Evolutionary conservation across 2,329 filamentous ascomycete genomes (phyloP).

Genomic region (Stagonosporopsis rhizophila): DNA sequence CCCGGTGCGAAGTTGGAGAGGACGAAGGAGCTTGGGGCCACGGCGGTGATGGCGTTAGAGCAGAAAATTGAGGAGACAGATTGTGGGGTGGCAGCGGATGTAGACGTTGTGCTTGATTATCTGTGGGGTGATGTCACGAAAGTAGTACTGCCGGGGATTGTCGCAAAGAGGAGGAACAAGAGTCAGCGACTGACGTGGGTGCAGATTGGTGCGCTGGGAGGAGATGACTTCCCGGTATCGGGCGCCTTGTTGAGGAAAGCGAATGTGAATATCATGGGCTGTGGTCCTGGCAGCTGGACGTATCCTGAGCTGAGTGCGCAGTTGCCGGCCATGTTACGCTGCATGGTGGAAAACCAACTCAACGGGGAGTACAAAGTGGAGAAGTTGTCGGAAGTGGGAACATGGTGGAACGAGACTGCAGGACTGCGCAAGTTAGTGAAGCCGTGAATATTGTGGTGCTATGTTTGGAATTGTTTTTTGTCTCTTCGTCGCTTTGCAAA

Average conservation of each 20-base stretch:
- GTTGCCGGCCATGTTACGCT: background rate
- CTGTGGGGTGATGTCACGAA: conserved; percentile 55
- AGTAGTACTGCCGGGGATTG: conserved; percentile 15
- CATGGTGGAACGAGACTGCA: background rate
- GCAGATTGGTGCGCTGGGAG: too few relatives aligned
- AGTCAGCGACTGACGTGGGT: conserved; percentile 26
- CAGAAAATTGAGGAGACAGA: conserved; percentile 59
- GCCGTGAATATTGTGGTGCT: too few relatives aligned
- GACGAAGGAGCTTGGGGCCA: conserved; percentile 51
- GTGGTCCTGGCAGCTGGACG: conserved; percentile 6
- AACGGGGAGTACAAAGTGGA: background rate
- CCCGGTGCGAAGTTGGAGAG: conserved; percentile 53
- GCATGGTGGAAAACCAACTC: background rate
- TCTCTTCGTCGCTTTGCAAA: too few relatives aligned
- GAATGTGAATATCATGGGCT: conserved; percentile 1
- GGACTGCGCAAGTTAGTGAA: conserved; percentile 3
- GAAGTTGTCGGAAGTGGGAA: background rate
- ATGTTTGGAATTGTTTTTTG: too few relatives aligned
- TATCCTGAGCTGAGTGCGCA: background rate
- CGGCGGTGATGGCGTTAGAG: conserved; percentile 56
- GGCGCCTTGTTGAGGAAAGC: background rate
- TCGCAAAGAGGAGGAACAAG: conserved; percentile 23
- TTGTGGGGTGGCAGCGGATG: conserved; percentile 55
- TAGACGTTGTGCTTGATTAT: conserved; percentile 65
- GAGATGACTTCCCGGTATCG: too few relatives aligned